Base-by-base conservation (phyloP, 1,284 basidiomycete genomes). In the Cutaneotrichosporon daszewskae region DNA sequence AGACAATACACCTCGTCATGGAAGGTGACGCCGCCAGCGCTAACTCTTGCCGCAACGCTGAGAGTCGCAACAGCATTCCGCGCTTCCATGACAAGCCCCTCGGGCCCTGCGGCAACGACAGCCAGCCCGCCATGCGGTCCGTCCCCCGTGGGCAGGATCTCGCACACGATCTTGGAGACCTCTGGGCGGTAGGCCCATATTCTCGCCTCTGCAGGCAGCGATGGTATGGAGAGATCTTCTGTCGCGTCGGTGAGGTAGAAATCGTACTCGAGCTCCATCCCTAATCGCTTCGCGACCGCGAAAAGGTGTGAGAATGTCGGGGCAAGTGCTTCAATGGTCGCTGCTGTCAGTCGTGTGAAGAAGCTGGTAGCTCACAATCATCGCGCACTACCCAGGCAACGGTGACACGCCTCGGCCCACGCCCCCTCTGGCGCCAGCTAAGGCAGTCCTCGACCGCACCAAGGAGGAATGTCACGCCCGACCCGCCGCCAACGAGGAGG, bases 81-180 rank as follows among this genome's bases (percentile, higher is more conserved):
- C 9, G 57, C 62, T 38, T 65, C 68, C 32, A 54, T 55, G 3
- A 69, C 64, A 23, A 69, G 51, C 2, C 62, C 60, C 32, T 62
- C 59, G 1, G 68, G 68, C 1, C 68, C 66, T 29, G 66, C 66
- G 2, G 66, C 66, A 4, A 69, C 44, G 17, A 69, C 64, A 6
- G 61, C 60, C 18, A 68, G 39, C 0, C 67, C 67, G 6, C 55
- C 60, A 32, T 45, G 45, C 34, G 4, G 34, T 42, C 11, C 35
- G 25, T 33, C 25, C 3, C 19, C 40, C 17, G 33, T 44, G 41
- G 3, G 61, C 1, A 68, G 54, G 1, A 55, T 40, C 43, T 61
- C 56, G 22, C 61, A 49, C 0, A 67, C 57, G 17, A 67, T 55
- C 42, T 65, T 61, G 0, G 61, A 52, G 14, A 66, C 45, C 18